Evolutionary conservation across 176 grass and related monocot genomes (phyloP).

Genomic region (Saccharum officinarum): DNA sequence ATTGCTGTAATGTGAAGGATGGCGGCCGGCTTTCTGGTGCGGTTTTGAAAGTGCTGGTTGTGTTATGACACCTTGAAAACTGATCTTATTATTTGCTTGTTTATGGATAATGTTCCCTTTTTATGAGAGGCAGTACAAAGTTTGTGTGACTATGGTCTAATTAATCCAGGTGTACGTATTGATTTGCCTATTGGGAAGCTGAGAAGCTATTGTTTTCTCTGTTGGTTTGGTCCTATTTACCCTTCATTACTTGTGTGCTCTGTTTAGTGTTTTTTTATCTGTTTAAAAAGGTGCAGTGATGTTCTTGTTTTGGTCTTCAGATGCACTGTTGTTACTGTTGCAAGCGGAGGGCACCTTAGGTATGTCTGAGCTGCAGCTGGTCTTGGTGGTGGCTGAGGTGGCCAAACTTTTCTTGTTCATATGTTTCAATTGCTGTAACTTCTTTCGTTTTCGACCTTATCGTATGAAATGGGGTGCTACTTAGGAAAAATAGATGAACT

Average conservation of each 20-base stretch:
- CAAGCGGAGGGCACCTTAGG: constrained; percentile 28
- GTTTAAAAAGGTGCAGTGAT: constrained; percentile 41
- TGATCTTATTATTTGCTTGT: constrained; percentile 20
- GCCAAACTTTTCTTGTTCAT: not conserved
- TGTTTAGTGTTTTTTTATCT: constrained; percentile 4
- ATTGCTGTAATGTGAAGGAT: constrained; percentile 2
- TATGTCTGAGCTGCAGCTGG: constrained; percentile 22
- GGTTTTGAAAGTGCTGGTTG: constrained; percentile 31
- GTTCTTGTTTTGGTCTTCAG: constrained; percentile 53
- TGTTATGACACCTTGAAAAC: constrained; percentile 35
- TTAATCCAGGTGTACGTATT: constrained; percentile 29
- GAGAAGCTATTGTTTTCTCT: constrained; percentile 25
- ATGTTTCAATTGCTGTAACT: not conserved
- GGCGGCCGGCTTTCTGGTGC: constrained; percentile 36
- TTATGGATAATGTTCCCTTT: constrained; percentile 12
- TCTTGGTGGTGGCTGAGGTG: constrained; percentile 3
- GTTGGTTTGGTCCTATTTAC: constrained; percentile 28
- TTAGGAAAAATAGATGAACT: not conserved
- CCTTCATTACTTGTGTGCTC: constrained; percentile 22
- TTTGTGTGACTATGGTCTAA: constrained; percentile 36
- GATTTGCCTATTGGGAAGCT: constrained; percentile 24
- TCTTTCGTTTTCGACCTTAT: not conserved
- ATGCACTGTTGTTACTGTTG: constrained; percentile 30
- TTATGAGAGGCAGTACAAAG: constrained; percentile 9
- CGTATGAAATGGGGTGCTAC: not conserved